These are phyloP conservation scores for Tilletia horrida DNA, from an alignment of 1,284 basidiomycete species.

Conservation along the genomic window DNA sequence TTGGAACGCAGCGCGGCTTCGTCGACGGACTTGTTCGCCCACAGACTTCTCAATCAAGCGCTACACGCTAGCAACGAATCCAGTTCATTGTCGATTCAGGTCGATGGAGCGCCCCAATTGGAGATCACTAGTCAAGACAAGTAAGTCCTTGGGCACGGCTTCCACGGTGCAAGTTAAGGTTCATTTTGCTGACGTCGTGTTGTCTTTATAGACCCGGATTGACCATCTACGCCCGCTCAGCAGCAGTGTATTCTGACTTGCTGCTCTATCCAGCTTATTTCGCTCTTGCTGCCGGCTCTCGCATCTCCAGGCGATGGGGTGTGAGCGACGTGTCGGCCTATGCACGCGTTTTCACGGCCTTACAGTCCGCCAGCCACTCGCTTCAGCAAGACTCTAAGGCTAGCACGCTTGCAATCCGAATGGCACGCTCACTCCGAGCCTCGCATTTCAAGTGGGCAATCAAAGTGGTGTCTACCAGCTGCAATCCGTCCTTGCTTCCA, in stretches of 20 bases:
- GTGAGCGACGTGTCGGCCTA: conserved; percentile 56
- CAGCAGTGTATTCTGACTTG: conserved; percentile 62
- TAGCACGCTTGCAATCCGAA: conserved; percentile 56
- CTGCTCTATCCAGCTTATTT: conserved; percentile 60
- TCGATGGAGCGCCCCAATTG: too few species aligned
- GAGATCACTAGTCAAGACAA: too few species aligned
- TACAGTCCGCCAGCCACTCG: not conserved
- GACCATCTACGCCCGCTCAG: conserved; percentile 60
- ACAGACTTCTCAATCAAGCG: too few species aligned
- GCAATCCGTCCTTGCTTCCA: not conserved
- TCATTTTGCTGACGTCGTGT: conserved; percentile 19
- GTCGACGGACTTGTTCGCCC: too few species aligned
- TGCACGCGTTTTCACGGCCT: conserved; percentile 55
- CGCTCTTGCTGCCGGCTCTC: conserved; percentile 56
- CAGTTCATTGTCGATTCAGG: too few species aligned
- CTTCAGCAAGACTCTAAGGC: conserved; percentile 50
- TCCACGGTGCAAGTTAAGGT: not conserved
- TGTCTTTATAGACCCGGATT: not conserved
- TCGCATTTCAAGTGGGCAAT: conserved; percentile 55
- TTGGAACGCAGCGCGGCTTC: conserved; percentile 23
- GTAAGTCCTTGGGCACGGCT: not conserved
- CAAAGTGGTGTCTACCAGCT: not conserved
- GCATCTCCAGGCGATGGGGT: conserved; percentile 51
- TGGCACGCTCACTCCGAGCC: conserved; percentile 58
- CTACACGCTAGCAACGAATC: too few species aligned